Percentiles rank a stretch among this genome's conserved stretches.
phyloP scores from a whole-genome alignment of 176 grass and related monocot genomes.

The Oryza meyeriana region DNA sequence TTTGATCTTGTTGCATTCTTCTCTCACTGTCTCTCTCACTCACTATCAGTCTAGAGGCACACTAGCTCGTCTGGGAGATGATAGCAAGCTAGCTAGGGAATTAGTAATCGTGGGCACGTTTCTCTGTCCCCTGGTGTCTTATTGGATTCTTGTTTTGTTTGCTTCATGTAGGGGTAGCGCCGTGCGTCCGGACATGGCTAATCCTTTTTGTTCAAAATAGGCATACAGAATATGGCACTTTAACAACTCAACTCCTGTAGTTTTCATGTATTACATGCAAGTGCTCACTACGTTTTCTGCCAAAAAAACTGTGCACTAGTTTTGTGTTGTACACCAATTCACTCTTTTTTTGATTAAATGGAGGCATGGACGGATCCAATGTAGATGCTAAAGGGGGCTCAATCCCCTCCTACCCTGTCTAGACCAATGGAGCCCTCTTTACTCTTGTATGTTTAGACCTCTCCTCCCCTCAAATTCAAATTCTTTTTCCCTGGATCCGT shows the following conservation, averaged over 20 bases:
- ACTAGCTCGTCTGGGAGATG: background rate
- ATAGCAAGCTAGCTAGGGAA: background rate
- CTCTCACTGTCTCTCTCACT: background rate
- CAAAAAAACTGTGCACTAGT: too few relatives aligned
- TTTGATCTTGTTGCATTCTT: constrained; percentile 68
- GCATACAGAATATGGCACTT: background rate
- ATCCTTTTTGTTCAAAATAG: background rate
- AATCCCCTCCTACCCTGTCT: too few relatives aligned
- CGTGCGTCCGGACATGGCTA: constrained; percentile 11
- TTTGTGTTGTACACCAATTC: too few relatives aligned
- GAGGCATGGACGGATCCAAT: too few relatives aligned
- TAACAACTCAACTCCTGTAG: background rate
- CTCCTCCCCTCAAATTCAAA: too few relatives aligned
- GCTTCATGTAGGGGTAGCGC: background rate
- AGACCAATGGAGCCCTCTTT: too few relatives aligned
- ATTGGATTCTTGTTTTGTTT: background rate
- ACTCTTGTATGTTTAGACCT: too few relatives aligned
- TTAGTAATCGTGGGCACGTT: constrained; percentile 36
- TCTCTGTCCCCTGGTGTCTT: constrained; percentile 14
- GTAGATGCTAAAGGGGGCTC: too few relatives aligned
- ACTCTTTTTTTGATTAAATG: too few relatives aligned
- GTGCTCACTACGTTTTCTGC: too few relatives aligned
- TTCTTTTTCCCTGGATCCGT: too few relatives aligned
- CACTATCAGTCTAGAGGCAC: background rate
- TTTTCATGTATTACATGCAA: background rate